A percentile compares a stretch with the other conserved stretches of the same genome.
Conservation (phyloP, 2,329 filamentous ascomycete species). For the Penicillium thymicola region DNA sequence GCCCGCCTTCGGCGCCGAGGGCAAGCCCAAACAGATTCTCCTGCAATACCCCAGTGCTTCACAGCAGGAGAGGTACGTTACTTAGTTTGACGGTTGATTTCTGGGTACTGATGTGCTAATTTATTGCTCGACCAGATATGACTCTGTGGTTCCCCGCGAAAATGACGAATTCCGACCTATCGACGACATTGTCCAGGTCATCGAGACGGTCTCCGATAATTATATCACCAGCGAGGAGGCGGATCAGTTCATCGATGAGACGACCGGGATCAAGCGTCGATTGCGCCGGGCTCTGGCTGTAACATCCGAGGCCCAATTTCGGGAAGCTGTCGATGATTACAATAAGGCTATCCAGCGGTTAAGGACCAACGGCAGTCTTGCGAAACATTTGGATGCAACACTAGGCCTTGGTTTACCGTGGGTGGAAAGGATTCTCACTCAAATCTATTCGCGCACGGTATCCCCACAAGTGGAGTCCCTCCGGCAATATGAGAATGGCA, state of each 20-base stretch:
- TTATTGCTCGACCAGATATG: conserved; percentile 51
- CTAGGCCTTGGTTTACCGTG: conserved; percentile 68
- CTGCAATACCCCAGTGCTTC: conserved; percentile 81
- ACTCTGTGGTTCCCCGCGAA: conserved; percentile 74
- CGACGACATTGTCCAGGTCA: conserved; percentile 67
- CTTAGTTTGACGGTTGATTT: neutral
- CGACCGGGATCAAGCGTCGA: conserved; percentile 70
- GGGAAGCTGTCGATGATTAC: conserved; percentile 69
- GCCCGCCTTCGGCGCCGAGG: conserved; percentile 48
- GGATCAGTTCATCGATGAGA: conserved; percentile 66
- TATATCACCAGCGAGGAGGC: conserved; percentile 73
- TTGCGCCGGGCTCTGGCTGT: conserved; percentile 71
- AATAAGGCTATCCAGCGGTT: conserved; percentile 67
- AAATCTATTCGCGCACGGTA: conserved; percentile 89
- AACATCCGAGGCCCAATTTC: conserved; percentile 68
- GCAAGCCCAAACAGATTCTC: conserved; percentile 53
- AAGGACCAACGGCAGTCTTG: conserved; percentile 67
- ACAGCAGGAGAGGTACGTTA: conserved; percentile 61
- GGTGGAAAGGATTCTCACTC: conserved; percentile 75
- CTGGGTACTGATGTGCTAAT: conserved; percentile 5
- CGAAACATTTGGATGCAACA: conserved; percentile 65
- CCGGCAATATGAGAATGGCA: conserved; percentile 81
- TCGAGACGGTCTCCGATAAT: conserved; percentile 67
- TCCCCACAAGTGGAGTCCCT: conserved; percentile 83
- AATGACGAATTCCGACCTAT: conserved; percentile 67